These are phyloP conservation scores for Ascochyta fabae DNA, from an alignment of 2,329 filamentous ascomycete species.

Conservation along the genomic window DNA sequence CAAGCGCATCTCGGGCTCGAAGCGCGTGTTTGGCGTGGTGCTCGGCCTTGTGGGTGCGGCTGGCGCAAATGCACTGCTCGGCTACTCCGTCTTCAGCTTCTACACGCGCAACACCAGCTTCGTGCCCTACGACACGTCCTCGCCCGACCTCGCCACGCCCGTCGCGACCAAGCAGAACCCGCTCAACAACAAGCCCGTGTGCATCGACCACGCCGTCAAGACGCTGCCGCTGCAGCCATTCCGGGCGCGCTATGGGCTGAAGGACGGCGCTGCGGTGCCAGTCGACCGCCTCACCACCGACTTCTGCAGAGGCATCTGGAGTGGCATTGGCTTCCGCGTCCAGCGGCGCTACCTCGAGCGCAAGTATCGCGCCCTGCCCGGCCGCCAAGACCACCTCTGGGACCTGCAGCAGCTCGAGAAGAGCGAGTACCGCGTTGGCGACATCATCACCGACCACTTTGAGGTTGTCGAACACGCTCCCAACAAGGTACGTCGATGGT, in stretches of 20 bases:
- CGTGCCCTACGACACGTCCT: conserved; percentile 41
- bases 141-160: conserved; percentile 35
- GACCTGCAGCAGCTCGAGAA: conserved; percentile 42
- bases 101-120: conserved; percentile 47
- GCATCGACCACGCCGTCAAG: conserved; percentile 48
- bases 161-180: conserved; percentile 42
- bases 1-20: conserved; percentile 36
- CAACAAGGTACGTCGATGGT: conserved; percentile 40
- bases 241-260: conserved; percentile 29
- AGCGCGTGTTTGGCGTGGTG: conserved; percentile 40
- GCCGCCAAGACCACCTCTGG: conserved; percentile 45
- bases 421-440: conserved; percentile 45
- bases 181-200: conserved; percentile 39
- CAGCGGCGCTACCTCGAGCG: conserved; percentile 46
- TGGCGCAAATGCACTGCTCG: conserved; percentile 38
- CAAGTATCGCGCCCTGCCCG: conserved; percentile 42
- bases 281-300: conserved; percentile 45
- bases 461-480: conserved; percentile 48
- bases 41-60: conserved; percentile 42
- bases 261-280: conserved; percentile 23
- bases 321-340: conserved; percentile 44
- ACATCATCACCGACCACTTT: conserved; percentile 50
- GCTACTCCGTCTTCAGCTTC: conserved; percentile 45
- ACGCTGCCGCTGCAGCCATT: conserved; percentile 45
- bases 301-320: conserved; percentile 49